Conservation (phyloP, 2,329 filamentous ascomycete species). For the Paramyrothecium sp. region DNA sequence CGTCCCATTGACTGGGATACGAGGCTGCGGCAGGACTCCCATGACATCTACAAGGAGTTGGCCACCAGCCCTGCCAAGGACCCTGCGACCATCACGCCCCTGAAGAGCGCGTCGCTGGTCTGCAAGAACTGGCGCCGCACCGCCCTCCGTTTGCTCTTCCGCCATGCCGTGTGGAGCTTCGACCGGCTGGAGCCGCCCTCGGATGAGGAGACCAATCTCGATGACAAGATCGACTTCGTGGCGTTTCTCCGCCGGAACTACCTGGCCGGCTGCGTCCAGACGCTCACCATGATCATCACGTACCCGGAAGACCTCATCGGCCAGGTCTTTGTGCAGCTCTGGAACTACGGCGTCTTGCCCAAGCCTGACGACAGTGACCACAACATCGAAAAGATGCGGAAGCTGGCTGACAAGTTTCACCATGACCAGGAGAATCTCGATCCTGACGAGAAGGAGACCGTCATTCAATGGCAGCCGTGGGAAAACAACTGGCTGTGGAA, state of each 20-base stretch:
- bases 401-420: too few relatives aligned
- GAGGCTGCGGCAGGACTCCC: too few relatives aligned
- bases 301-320: conserved; percentile 21
- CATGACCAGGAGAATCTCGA: conserved; percentile 18
- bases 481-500: conserved; percentile 52
- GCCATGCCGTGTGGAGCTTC: conserved; percentile 46
- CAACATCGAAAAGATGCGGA: too few relatives aligned
- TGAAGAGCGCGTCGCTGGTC: conserved; percentile 57
- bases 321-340: conserved; percentile 20
- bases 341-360: conserved; percentile 28
- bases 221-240: conserved; percentile 34
- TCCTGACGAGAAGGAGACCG: conserved; percentile 19
- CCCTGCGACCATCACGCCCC: too few relatives aligned
- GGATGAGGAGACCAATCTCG: conserved; percentile 8
- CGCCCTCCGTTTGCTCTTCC: conserved; percentile 56
- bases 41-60: too few relatives aligned
- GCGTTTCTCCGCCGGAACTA: conserved; percentile 33
- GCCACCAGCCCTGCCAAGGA: too few relatives aligned
- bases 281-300: conserved; percentile 40
- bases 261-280: conserved; percentile 38
- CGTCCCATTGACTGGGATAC: too few relatives aligned
- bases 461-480: conserved; percentile 4
- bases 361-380: conserved; percentile 12
- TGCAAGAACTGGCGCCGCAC: conserved; percentile 52
- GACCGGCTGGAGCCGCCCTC: conserved; percentile 24